phyloP scores from a whole-genome alignment of 1,284 basidiomycete species.

The Lignosus rhinocerotis region DNA sequence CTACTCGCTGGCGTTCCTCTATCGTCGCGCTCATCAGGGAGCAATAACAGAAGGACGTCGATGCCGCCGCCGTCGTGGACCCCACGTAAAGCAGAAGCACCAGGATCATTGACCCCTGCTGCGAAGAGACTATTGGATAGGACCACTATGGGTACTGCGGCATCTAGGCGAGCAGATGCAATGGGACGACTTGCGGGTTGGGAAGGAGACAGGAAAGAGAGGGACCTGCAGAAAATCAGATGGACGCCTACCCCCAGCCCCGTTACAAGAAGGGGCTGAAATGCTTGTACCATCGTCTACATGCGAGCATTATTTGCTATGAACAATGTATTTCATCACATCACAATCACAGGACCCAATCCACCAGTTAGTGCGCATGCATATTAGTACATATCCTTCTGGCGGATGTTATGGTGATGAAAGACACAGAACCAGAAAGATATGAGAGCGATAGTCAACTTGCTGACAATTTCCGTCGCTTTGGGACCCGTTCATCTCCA shows the following conservation, averaged over 20 bases:
- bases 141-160: constrained; percentile 62
- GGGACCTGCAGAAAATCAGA: constrained; percentile 61
- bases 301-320: background rate
- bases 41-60: constrained; percentile 39
- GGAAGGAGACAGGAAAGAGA: constrained; percentile 54
- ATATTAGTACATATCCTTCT: constrained; percentile 14
- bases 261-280: constrained; percentile 35
- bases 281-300: background rate
- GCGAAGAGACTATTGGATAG: constrained; percentile 73
- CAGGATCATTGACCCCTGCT: constrained; percentile 80
- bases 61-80: constrained; percentile 78
- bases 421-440: background rate
- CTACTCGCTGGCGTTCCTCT: constrained; percentile 43
- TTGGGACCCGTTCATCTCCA: constrained; percentile 13
- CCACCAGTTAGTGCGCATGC: background rate
- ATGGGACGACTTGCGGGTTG: constrained; percentile 66
- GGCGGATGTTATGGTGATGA: background rate
- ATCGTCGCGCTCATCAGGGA: constrained; percentile 37
- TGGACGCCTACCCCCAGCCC: constrained; percentile 80
- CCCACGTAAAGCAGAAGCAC: constrained; percentile 60
- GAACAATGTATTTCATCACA: background rate
- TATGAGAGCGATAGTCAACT: constrained; percentile 2
- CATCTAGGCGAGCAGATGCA: constrained; percentile 63
- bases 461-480: constrained; percentile 19
- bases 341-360: background rate